Percentiles rank a stretch among this genome's conserved stretches.
phyloP scores from a whole-genome alignment of 768 basidiomycete species.

The Mycena galericulata region DNA sequence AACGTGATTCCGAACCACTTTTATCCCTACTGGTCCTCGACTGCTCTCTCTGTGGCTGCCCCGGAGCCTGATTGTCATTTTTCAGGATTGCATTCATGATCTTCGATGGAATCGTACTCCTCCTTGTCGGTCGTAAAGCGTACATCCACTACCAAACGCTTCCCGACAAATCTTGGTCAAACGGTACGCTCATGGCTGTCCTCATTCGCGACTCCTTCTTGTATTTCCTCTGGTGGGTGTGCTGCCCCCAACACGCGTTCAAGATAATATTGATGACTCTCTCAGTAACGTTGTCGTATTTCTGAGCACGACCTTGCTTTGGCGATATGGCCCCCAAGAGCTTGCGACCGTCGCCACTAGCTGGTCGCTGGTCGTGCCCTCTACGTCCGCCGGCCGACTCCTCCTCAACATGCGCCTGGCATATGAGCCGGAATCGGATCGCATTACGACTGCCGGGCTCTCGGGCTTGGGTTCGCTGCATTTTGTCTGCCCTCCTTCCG shows the following conservation, averaged over 20 bases:
- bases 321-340: slow-evolving; percentile 26
- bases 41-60: neutral
- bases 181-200: slow-evolving; percentile 23
- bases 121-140: slow-evolving; percentile 29
- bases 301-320: slow-evolving; percentile 30
- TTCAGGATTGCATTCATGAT: slow-evolving; percentile 34
- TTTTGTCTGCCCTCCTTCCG: slow-evolving; percentile 15
- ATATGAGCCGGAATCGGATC: slow-evolving; percentile 18
- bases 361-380: slow-evolving; percentile 34
- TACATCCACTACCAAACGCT: slow-evolving; percentile 30
- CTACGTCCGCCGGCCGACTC: slow-evolving; percentile 30
- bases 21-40: slow-evolving; percentile 30
- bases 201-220: slow-evolving; percentile 31
- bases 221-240: slow-evolving; percentile 30
- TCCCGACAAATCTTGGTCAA: slow-evolving; percentile 26
- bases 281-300: slow-evolving; percentile 27
- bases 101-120: slow-evolving; percentile 29
- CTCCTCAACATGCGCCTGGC: slow-evolving; percentile 30
- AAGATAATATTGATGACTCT: no score
- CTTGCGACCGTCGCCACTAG: slow-evolving; percentile 33
- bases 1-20: slow-evolving; percentile 34
- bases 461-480: slow-evolving; percentile 29
- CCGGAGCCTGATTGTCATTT: neutral
- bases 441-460: slow-evolving; percentile 20
- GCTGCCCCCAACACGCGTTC: neutral